Conservation (phyloP, 2,329 filamentous ascomycete species). For the Zopfia rhizophila region DNA sequence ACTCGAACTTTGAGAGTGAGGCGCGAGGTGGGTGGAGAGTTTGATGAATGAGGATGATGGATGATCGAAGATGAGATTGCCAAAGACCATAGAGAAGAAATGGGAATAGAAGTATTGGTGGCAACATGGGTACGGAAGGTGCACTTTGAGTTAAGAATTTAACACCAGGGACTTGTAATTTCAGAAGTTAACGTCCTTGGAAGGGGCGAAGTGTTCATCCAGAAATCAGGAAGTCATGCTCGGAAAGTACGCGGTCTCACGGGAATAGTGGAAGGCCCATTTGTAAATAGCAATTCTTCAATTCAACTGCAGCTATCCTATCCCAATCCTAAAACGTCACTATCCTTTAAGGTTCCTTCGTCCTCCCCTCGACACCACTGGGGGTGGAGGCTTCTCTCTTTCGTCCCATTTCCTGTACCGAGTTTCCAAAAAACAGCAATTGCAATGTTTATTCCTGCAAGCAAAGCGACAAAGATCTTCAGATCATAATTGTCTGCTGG, state of each 20-base stretch:
- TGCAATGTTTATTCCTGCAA: constrained; percentile 36
- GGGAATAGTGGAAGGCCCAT: no score
- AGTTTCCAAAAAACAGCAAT: constrained; percentile 33
- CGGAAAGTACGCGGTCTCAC: no score
- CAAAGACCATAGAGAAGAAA: neutral
- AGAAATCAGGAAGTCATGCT: no score
- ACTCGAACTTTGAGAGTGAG: neutral
- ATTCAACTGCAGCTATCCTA: constrained; percentile 6
- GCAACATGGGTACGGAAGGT: neutral
- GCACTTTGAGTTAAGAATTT: no score
- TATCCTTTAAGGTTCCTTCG: no score
- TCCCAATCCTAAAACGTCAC: no score
- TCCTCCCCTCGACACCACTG: constrained; percentile 34
- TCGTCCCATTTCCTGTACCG: constrained; percentile 22
- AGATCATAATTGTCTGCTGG: constrained; percentile 35
- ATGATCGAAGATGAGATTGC: no score
- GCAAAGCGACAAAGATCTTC: constrained; percentile 37
- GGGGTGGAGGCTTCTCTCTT: constrained; percentile 31
- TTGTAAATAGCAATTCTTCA: constrained; percentile 11
- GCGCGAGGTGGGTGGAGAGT: no score
- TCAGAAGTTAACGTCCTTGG: no score
- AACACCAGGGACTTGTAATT: no score
- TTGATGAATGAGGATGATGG: no score
- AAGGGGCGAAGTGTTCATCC: no score
- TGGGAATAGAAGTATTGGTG: neutral